Base-by-base conservation (phyloP, 1,139 yeast species). In the Diutina sp. region DNA sequence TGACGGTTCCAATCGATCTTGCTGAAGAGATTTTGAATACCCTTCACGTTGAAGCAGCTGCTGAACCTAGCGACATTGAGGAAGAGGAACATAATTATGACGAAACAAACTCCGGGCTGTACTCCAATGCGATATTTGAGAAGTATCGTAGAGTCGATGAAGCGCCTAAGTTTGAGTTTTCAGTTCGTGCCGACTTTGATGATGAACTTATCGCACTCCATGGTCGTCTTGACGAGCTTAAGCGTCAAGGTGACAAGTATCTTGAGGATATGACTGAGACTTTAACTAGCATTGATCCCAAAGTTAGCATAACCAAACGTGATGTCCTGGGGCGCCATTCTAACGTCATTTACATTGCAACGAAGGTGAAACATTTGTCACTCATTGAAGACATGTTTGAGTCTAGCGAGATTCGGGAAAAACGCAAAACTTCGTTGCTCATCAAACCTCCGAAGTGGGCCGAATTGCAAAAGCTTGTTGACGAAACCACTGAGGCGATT, bases 381-480 rank as follows among this genome's bases (percentile, higher is more conserved):
- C 54, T 51, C 3, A 53, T 60, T 6, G 46, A 29, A 30, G 51
- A 28, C n/a, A 7, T 7, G 35, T 8, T 46, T 45, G 54, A 52
- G 45, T 0, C 58, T 59, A 11, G n/a, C 9, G 69, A 67, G 38
- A 58, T 73, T 9, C 59, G 66, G 11, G 74, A 72, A 51, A 66
- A 65, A 54, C 63, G 70, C 44, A 72, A 71, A 56, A 66, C 65
- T 3, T 62, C 72, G 6, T 55, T 74, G 3, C 57, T 74, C 2
- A 64, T 67, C 56, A 72, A 71, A 55, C 71, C 79, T 0, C 55
- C 57, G 0, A 65, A 65, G 12, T 76, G 80, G 79, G 63, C 66
- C 8, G 58, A 61, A 2, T 51, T 74, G 3, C 77, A 74, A 57
- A 60, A 64, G 7, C 58, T 60, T 12, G 63, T 72, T 4, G 66